Percentiles rank a stretch among this genome's conserved stretches.
Conservation (phyloP, 371 early-diverging fungal species). For the Mucor circinelloides region DNA sequence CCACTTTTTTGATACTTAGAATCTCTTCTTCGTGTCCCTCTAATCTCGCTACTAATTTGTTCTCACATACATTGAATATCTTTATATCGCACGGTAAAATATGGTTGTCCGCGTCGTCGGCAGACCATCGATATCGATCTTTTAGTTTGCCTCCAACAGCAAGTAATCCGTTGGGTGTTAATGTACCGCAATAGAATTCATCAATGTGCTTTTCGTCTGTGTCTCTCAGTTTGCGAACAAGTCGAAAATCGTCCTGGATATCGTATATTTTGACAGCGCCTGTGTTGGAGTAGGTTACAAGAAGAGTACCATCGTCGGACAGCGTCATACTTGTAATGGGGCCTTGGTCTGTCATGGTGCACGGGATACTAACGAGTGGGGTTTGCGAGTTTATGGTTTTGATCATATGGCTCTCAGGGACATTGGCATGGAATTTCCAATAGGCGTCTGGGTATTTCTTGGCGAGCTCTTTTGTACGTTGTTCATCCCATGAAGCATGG, state of each 20-base stretch:
- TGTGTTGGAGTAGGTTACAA: constrained; percentile 84
- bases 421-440: constrained; percentile 58
- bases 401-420: constrained; percentile 43
- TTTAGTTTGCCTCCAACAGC: constrained; percentile 60
- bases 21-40: constrained; percentile 90
- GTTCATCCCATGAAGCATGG: not conserved
- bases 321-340: constrained; percentile 79
- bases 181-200: constrained; percentile 85
- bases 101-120: constrained; percentile 88
- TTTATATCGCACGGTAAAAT: constrained; percentile 90
- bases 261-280: constrained; percentile 85
- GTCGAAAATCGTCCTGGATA: constrained; percentile 60
- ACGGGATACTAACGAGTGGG: constrained; percentile 57
- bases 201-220: constrained; percentile 80
- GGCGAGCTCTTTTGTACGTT: constrained; percentile 45
- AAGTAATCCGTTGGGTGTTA: constrained; percentile 48
- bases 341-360: constrained; percentile 54
- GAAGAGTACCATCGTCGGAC: constrained; percentile 79
- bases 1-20: constrained; percentile 74
- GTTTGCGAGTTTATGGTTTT: constrained; percentile 68
- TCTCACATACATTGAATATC: constrained; percentile 77
- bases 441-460: constrained; percentile 64
- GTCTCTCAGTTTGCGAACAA: constrained; percentile 77
- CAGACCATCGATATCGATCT: constrained; percentile 85
- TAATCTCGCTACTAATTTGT: constrained; percentile 69